These are phyloP conservation scores for Candida michaelii DNA, from an alignment of 805 yeast species.

Conservation along the genomic window DNA sequence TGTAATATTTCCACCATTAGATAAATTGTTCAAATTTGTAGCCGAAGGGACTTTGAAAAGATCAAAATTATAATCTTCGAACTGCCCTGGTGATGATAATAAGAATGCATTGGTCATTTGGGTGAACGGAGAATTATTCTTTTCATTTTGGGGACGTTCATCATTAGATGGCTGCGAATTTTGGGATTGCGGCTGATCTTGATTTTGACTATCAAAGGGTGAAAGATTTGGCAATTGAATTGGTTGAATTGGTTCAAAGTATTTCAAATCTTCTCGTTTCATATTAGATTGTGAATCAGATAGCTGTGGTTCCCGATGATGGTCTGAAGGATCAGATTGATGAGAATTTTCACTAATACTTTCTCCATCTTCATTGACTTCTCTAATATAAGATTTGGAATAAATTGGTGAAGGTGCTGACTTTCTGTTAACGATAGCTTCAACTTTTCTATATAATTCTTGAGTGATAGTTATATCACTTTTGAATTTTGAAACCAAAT, in stretches of 20 bases:
- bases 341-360: constrained; percentile 8
- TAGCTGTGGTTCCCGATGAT: not conserved
- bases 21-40: not conserved
- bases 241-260: constrained; percentile 11
- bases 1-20: constrained; percentile 1
- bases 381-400: constrained; percentile 15
- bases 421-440: constrained; percentile 15
- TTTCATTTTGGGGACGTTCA: not conserved
- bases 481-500: constrained; percentile 20
- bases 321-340: not conserved
- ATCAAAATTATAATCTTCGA: constrained; percentile 8
- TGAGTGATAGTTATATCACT: constrained; percentile 25
- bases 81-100: constrained; percentile 16
- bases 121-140: constrained; percentile 17
- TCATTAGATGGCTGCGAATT: not conserved
- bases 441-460: constrained; percentile 20
- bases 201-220: not conserved
- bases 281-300: too few species aligned
- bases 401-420: constrained; percentile 13
- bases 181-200: not conserved
- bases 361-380: constrained; percentile 17
- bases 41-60: constrained; percentile 7
- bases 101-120: constrained; percentile 21
- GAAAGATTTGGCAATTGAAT: constrained; percentile 7
- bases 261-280: constrained; percentile 4